These are phyloP conservation scores for Neotropicomus parvogracilis DNA, from an alignment of 1,284 basidiomycete genomes.

Conservation along the genomic window DNA sequence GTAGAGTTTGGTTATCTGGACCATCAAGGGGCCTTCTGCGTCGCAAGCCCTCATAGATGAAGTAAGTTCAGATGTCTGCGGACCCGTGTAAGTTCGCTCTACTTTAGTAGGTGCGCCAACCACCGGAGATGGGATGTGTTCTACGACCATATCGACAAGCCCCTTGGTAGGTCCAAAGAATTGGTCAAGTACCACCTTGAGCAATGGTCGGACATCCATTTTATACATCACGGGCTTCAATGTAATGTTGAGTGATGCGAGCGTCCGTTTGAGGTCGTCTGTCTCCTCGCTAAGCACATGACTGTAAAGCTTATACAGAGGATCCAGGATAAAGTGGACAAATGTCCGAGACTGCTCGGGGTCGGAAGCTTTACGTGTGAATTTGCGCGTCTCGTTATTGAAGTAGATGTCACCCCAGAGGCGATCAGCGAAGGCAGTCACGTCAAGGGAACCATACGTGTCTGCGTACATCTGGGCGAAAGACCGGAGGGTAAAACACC, in stretches of 20 bases:
- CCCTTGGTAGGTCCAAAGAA: constrained; percentile 93
- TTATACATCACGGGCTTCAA: constrained; percentile 95
- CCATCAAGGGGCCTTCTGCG: constrained; percentile 83
- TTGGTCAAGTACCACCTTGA: constrained; percentile 91
- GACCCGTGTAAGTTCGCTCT: constrained; percentile 81
- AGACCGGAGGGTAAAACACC: constrained; percentile 93
- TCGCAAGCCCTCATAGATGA: constrained; percentile 81
- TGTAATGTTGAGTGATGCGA: constrained; percentile 79
- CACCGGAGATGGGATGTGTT: constrained; percentile 84
- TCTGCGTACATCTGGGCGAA: constrained; percentile 98
- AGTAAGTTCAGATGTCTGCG: constrained; percentile 76
- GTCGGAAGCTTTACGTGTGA: constrained; percentile 80
- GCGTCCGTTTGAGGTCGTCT: constrained; percentile 75
- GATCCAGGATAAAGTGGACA: constrained; percentile 95
- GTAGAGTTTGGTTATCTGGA: constrained; percentile 92
- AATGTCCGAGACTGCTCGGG: constrained; percentile 85
- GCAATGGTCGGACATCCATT: constrained; percentile 93
- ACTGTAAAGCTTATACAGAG: constrained; percentile 96
- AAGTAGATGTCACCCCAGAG: constrained; percentile 99
- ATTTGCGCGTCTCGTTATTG: constrained; percentile 79
- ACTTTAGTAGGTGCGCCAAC: constrained; percentile 74
- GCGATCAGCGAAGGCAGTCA: constrained; percentile 72
- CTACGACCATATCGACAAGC: constrained; percentile 88
- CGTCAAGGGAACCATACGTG: constrained; percentile 76
- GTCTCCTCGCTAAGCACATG: constrained; percentile 92